Base-by-base conservation (phyloP, 495 filamentous ascomycete genomes). In the Hyaloscypha finlandica region DNA sequence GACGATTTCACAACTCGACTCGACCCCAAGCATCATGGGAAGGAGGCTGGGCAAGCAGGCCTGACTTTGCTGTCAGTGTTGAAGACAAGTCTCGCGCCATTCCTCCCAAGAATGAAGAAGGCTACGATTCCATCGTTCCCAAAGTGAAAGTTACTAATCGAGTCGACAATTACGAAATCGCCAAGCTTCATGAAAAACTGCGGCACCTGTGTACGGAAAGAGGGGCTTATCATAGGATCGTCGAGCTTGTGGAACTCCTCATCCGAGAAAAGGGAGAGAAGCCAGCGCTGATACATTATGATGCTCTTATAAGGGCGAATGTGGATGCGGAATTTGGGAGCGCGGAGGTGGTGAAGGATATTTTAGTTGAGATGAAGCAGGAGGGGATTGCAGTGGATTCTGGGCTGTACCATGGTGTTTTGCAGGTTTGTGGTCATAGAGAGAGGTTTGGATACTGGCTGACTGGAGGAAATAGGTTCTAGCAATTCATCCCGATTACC, bases 401-500 rank as follows among this genome's bases (percentile, higher is more conserved):
- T 2, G 81, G 78, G 5, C 85, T 89, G 3, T 92, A 91, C 68
- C 89, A 95, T 76, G 83, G 83, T 67, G 84, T 88, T 19, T 75
- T 98, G 53, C 87, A 89, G 81, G 91, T 90, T 77, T 62, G 81
- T 69, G 51, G 42, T 63, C 5, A 45, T 9, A 39, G 55, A 14
- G 48, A 19, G 12, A 25, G 22, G 9, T 30, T 25, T 53, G 32
- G n/a, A 16, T 61, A 42, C 8, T 29, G 19, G 39, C 61, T 69
- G 42, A 48, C 42, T 14, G 42, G 16, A 4, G 8, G 8, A 12
- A 48, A 48, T 12, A 93, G 87, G 86, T 86, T 6, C 85, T 94
- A 29, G 86, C 92, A 16, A 86, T 96, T 29, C 93, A 97, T 75
- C 93, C 94, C 1, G 89, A 97, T 75, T 93, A 95, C 68, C 53